Evolutionary conservation across 495 filamentous ascomycete genomes (phyloP).

Genomic region (Lophiostoma macrostomum): DNA sequence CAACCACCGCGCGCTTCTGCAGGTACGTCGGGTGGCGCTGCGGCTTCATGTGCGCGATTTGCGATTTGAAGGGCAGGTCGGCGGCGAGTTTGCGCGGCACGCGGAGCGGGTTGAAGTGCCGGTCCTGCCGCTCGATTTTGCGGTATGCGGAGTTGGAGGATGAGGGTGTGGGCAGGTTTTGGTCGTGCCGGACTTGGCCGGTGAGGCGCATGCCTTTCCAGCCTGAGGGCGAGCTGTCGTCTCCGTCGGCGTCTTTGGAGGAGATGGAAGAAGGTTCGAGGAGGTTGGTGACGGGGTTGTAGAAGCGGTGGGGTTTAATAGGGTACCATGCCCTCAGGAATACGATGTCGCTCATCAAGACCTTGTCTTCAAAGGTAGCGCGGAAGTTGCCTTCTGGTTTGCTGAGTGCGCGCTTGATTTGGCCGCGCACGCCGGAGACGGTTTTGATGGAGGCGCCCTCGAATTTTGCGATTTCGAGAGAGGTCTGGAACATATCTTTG

Average conservation of each 20-base stretch:
- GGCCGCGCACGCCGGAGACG: slow-evolving; percentile 89
- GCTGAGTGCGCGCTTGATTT: slow-evolving; percentile 88
- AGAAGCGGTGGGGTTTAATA: slow-evolving; percentile 88
- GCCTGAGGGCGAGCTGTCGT: slow-evolving; percentile 41
- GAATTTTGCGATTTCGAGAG: slow-evolving; percentile 95
- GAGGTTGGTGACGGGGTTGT: slow-evolving; percentile 93
- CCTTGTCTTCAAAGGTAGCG: slow-evolving; percentile 97
- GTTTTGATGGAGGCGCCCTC: slow-evolving; percentile 94
- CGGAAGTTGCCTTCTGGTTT: slow-evolving; percentile 94
- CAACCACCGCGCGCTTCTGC: slow-evolving; percentile 88
- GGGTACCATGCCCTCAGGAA: slow-evolving; percentile 97
- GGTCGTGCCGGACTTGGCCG: slow-evolving; percentile 80
- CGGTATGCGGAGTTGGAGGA: slow-evolving; percentile 79
- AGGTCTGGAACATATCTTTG: slow-evolving; percentile 93
- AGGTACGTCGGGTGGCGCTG: slow-evolving; percentile 83
- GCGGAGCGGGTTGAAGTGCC: slow-evolving; percentile 91
- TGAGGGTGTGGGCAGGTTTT: slow-evolving; percentile 71
- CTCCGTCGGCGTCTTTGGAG: slow-evolving; percentile 42
- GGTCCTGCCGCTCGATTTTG: slow-evolving; percentile 70
- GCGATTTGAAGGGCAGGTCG: slow-evolving; percentile 87
- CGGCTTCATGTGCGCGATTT: slow-evolving; percentile 76
- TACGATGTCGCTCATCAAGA: slow-evolving; percentile 92
- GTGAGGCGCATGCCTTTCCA: slow-evolving; percentile 93
- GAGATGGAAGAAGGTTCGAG: slow-evolving; percentile 56
- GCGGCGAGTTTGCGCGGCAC: slow-evolving; percentile 82